Percentiles rank a stretch among this genome's conserved stretches.
Conservation (phyloP, 2,329 filamentous ascomycete genomes). For the Sphaerulina musiva region DNA sequence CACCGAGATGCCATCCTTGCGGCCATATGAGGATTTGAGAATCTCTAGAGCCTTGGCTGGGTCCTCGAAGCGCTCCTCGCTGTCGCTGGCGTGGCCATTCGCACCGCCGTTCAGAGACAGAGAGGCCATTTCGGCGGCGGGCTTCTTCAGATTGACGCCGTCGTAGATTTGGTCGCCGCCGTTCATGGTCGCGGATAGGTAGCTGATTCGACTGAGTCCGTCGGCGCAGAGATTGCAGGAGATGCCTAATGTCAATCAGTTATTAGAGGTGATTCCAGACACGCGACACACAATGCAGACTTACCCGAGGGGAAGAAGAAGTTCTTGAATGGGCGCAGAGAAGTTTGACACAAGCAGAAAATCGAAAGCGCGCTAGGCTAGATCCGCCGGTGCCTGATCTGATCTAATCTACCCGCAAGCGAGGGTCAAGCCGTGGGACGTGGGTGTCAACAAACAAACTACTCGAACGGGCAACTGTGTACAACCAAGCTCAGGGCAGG, state of each 20-base stretch:
- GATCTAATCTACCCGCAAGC: neutral
- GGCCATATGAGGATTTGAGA: slow-evolving; percentile 62
- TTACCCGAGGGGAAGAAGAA: slow-evolving; percentile 46
- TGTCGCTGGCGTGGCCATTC: slow-evolving; percentile 9
- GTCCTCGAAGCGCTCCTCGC: slow-evolving; percentile 21
- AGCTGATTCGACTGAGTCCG: slow-evolving; percentile 28
- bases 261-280: slow-evolving; percentile 10
- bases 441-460: slow-evolving; percentile 1
- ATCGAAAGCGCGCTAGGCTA: neutral
- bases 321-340: neutral
- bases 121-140: slow-evolving; percentile 32
- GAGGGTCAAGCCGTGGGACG: neutral
- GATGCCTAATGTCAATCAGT: neutral
- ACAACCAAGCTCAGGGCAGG: neutral
- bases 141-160: slow-evolving; percentile 25
- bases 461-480: neutral
- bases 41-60: slow-evolving; percentile 59
- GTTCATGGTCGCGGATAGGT: slow-evolving; percentile 60
- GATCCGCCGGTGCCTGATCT: neutral
- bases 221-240: neutral
- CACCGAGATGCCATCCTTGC: slow-evolving; percentile 79
- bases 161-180: slow-evolving; percentile 50
- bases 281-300: slow-evolving; percentile 25
- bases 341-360: slow-evolving; percentile 1
- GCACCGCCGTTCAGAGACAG: slow-evolving; percentile 42